A percentile compares a stretch with the other conserved stretches of the same genome.
Evolutionary conservation across 2,329 filamentous ascomycete species (phyloP).

Genomic region (Diplodia intermedia): DNA sequence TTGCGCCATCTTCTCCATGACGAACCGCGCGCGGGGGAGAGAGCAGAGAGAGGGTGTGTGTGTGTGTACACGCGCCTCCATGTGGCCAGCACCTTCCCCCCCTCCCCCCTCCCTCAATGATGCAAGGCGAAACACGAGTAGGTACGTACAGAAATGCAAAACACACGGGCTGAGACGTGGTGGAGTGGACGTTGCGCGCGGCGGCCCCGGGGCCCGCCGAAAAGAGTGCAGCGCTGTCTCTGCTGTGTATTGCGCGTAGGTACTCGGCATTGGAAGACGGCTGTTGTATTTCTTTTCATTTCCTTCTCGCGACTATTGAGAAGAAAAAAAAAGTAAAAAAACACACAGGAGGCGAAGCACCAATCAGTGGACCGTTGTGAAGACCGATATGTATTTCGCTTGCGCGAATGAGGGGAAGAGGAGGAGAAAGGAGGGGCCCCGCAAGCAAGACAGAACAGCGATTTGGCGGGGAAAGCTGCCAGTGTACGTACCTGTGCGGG

Average conservation of each 20-base stretch:
- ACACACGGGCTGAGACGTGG: neutral
- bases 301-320: neutral
- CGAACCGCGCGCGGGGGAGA: neutral
- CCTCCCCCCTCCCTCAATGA: too few relatives aligned
- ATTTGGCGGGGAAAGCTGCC: too few relatives aligned
- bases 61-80: neutral
- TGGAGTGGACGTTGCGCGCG: neutral
- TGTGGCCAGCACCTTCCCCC: neutral
- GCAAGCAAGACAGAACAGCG: too few relatives aligned
- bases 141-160: neutral
- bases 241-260: too few relatives aligned
- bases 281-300: neutral
- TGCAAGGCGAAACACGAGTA: neutral
- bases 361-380: neutral
- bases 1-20: neutral
- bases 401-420: too few relatives aligned
- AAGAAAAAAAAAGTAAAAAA: too few relatives aligned
- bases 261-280: neutral
- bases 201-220: neutral
- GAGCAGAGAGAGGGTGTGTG: too few relatives aligned
- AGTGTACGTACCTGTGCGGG: too few relatives aligned
- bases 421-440: too few relatives aligned
- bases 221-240: neutral
- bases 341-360: too few relatives aligned
- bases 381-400: neutral